A percentile compares a stretch with the other conserved stretches of the same genome.
phyloP scores from a whole-genome alignment of 805 yeast genomes.

The Vanderwaltozyma polyspora region DNA sequence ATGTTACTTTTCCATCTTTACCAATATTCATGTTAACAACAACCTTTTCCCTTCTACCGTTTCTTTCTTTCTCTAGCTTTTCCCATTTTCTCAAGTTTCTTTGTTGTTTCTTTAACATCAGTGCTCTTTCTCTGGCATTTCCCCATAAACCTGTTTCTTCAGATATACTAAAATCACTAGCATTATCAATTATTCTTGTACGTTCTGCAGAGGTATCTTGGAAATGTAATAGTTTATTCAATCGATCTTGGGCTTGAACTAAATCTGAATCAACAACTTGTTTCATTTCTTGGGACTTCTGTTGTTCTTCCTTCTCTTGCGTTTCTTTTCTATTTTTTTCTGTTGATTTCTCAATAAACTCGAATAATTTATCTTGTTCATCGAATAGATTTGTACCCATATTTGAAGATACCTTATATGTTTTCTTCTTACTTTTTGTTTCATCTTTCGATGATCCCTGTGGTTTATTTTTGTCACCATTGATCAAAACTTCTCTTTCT shows the following conservation, averaged over 20 bases:
- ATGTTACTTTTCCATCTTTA: slow-evolving; percentile 64
- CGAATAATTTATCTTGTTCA: slow-evolving; percentile 56
- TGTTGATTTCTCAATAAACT: slow-evolving; percentile 42
- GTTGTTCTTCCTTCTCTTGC: slow-evolving; percentile 23
- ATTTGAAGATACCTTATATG: slow-evolving; percentile 42
- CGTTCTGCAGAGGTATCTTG: slow-evolving; percentile 84
- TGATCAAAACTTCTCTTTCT: slow-evolving; percentile 40
- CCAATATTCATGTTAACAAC: slow-evolving; percentile 67
- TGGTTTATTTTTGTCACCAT: slow-evolving; percentile 10
- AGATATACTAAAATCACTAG: slow-evolving; percentile 60
- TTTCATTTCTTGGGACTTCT: slow-evolving; percentile 30
- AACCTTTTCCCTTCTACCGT: slow-evolving; percentile 59
- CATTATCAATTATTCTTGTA: slow-evolving; percentile 86
- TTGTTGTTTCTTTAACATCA: slow-evolving; percentile 80
- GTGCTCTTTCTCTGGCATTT: slow-evolving; percentile 70
- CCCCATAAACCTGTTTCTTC: slow-evolving; percentile 65
- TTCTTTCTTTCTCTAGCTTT: slow-evolving; percentile 41
- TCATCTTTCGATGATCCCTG: slow-evolving; percentile 9
- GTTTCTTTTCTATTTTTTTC: slow-evolving; percentile 28
- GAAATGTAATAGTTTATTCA: slow-evolving; percentile 63
- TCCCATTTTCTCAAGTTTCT: slow-evolving; percentile 55
- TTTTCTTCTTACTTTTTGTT: slow-evolving; percentile 25
- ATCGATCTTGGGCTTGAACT: slow-evolving; percentile 55
- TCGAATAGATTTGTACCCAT: slow-evolving; percentile 56
- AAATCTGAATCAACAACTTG: slow-evolving; percentile 44